phyloP scores from a whole-genome alignment of 169 alveolate genomes.

The Plasmodium malariae region DNA sequence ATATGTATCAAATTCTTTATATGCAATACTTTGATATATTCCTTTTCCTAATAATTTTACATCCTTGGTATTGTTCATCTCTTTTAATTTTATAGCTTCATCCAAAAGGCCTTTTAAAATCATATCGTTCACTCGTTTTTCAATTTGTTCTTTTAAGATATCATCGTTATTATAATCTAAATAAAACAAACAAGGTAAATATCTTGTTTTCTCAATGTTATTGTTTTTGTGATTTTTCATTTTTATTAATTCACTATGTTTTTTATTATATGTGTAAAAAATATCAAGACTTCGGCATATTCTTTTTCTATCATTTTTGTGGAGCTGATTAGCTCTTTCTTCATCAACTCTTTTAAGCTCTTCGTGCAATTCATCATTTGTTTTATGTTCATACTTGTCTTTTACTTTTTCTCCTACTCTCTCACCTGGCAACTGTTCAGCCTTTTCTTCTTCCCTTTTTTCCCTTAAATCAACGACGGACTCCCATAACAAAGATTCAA shows the following conservation, averaged over 20 bases:
- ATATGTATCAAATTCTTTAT: slow-evolving; percentile 82
- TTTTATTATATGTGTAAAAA: slow-evolving; percentile 74
- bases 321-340: slow-evolving; percentile 83
- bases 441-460: slow-evolving; percentile 1
- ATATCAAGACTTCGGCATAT: slow-evolving; percentile 77
- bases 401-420: background rate
- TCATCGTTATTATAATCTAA: slow-evolving; percentile 71
- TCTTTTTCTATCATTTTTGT: slow-evolving; percentile 84
- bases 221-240: slow-evolving; percentile 67
- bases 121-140: slow-evolving; percentile 31
- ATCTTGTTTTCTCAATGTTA: slow-evolving; percentile 59
- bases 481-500: slow-evolving; percentile 85
- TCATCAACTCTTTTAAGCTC: slow-evolving; percentile 76
- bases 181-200: slow-evolving; percentile 28
- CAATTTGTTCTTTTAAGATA: slow-evolving; percentile 70
- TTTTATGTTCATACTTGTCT: slow-evolving; percentile 46
- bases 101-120: slow-evolving; percentile 55
- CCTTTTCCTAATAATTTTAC: slow-evolving; percentile 7
- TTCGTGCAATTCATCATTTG: slow-evolving; percentile 77
- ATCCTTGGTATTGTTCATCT: slow-evolving; percentile 74
- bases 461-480: slow-evolving; percentile 72
- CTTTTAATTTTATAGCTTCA: slow-evolving; percentile 67
- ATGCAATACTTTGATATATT: slow-evolving; percentile 78
- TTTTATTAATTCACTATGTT: slow-evolving; percentile 82
- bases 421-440: background rate